A percentile compares a stretch with the other conserved stretches of the same genome.
These are phyloP conservation scores for Pythium brachiatum DNA, from an alignment of 352 stramenopile species.

Conservation along the genomic window DNA sequence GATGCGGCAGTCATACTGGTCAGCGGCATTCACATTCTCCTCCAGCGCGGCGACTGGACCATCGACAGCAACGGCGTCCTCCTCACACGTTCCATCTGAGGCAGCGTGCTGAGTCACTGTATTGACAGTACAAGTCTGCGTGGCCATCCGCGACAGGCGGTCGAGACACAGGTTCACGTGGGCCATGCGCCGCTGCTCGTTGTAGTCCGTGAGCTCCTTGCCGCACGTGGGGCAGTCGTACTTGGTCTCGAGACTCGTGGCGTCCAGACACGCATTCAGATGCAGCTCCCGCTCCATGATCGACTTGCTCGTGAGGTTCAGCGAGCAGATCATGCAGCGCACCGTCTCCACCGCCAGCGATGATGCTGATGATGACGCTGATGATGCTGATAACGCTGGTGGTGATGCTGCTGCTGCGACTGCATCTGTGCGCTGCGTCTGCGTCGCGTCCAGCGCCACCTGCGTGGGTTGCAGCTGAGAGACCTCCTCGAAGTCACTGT, in stretches of 20 bases:
- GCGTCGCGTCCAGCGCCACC: background rate
- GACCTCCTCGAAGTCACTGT: slow-evolving; percentile 21
- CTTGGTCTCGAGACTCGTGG: slow-evolving; percentile 20
- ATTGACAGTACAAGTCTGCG: background rate
- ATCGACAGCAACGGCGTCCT: background rate
- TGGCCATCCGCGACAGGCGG: slow-evolving; percentile 15
- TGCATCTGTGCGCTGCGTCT: too few species aligned
- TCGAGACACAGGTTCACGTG: slow-evolving; percentile 76
- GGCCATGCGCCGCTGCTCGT: slow-evolving; percentile 58
- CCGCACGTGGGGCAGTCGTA: slow-evolving; percentile 60
- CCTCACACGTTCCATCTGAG: background rate
- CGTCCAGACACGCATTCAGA: slow-evolving; percentile 77
- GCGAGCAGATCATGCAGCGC: slow-evolving; percentile 56
- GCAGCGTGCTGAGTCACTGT: too few species aligned
- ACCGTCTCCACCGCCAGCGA: slow-evolving; percentile 21
- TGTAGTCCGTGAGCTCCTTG: slow-evolving; percentile 56
- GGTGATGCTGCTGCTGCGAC: slow-evolving; percentile 3
- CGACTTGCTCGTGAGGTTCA: slow-evolving; percentile 51
- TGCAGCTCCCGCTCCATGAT: slow-evolving; percentile 55
- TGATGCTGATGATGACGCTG: background rate
- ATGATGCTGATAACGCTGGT: background rate
- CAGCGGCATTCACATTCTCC: background rate
- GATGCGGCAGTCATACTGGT: slow-evolving; percentile 60
- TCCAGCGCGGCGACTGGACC: background rate
- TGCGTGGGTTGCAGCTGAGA: slow-evolving; percentile 27